A percentile compares a stretch with the other conserved stretches of the same genome.
phyloP scores from a whole-genome alignment of 352 stramenopile species.

The Thalassiosira sp. region DNA sequence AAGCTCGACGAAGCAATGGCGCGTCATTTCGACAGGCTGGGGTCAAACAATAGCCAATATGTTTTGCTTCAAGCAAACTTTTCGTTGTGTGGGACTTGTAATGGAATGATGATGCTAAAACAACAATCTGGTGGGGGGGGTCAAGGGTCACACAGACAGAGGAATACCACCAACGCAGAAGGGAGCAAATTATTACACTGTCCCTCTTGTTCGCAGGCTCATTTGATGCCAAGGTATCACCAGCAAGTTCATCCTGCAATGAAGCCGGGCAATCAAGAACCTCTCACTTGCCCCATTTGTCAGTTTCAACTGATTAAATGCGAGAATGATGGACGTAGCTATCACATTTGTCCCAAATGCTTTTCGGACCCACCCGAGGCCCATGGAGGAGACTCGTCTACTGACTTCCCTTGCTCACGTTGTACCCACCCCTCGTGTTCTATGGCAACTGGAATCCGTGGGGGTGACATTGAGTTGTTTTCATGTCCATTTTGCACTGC shows the following conservation, averaged over 20 bases:
- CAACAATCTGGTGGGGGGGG: constrained; percentile 32
- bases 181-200: constrained; percentile 72
- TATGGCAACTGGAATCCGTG: constrained; percentile 61
- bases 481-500: constrained; percentile 73
- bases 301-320: constrained; percentile 75
- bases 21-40: constrained; percentile 66
- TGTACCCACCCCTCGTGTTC: constrained; percentile 72
- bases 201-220: constrained; percentile 59
- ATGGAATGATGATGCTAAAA: constrained; percentile 69
- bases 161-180: constrained; percentile 30
- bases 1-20: constrained; percentile 80
- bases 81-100: constrained; percentile 71
- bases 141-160: constrained; percentile 37
- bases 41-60: constrained; percentile 51
- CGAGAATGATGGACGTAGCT: constrained; percentile 65
- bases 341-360: constrained; percentile 79
- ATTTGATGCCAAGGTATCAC: constrained; percentile 62
- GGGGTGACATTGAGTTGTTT: constrained; percentile 69
- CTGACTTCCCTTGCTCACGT: constrained; percentile 71
- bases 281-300: constrained; percentile 76
- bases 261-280: constrained; percentile 38
- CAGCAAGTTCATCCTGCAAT: constrained; percentile 31
- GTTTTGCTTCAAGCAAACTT: constrained; percentile 67
- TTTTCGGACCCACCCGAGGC: constrained; percentile 68
- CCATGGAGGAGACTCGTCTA: constrained; percentile 57